Conservation (phyloP, 2,329 filamentous ascomycete species). For the Sclerotinia spermophila region DNA sequence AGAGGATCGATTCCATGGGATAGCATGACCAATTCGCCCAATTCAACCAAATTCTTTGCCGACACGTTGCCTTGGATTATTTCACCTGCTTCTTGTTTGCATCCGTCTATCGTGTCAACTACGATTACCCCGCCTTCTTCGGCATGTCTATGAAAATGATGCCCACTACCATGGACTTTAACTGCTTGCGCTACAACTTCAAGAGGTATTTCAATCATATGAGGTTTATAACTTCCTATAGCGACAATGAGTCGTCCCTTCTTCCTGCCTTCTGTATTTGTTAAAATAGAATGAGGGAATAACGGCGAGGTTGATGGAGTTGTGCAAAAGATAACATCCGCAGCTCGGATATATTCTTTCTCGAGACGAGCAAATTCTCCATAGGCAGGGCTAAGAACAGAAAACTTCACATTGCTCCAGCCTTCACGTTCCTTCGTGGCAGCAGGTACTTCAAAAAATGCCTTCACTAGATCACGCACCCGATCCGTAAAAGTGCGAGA, state of each 20-base stretch:
- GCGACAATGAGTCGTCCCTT: conserved; percentile 71
- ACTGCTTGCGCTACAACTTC: conserved; percentile 66
- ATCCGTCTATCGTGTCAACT: conserved; percentile 69
- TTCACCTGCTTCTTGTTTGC: conserved; percentile 80
- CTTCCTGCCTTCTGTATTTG: conserved; percentile 63
- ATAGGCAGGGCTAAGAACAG: conserved; percentile 65
- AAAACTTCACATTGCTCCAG: conserved; percentile 64
- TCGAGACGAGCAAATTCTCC: conserved; percentile 63
- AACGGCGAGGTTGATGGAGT: conserved; percentile 72
- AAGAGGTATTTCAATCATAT: conserved; percentile 81
- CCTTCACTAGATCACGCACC: conserved; percentile 49
- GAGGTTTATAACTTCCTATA: conserved; percentile 63
- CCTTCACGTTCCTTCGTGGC: conserved; percentile 54
- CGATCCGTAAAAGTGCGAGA: conserved; percentile 66
- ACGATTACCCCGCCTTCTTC: conserved; percentile 63
- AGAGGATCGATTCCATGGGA: conserved; percentile 35
- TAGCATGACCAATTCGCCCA: conserved; percentile 74
- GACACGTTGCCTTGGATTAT: conserved; percentile 72
- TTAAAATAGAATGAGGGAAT: conserved; percentile 71
- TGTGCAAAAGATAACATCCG: conserved; percentile 85
- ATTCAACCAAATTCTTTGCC: conserved; percentile 75
- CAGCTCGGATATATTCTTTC: conserved; percentile 65
- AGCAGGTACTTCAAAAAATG: conserved; percentile 45
- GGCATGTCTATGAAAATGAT: conserved; percentile 65
- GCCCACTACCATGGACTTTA: conserved; percentile 49